Evolutionary conservation across 2,329 filamentous ascomycete genomes (phyloP), one percentile per base, ranked within the genome.

Genomic region (Epichloe typhina): DNA sequence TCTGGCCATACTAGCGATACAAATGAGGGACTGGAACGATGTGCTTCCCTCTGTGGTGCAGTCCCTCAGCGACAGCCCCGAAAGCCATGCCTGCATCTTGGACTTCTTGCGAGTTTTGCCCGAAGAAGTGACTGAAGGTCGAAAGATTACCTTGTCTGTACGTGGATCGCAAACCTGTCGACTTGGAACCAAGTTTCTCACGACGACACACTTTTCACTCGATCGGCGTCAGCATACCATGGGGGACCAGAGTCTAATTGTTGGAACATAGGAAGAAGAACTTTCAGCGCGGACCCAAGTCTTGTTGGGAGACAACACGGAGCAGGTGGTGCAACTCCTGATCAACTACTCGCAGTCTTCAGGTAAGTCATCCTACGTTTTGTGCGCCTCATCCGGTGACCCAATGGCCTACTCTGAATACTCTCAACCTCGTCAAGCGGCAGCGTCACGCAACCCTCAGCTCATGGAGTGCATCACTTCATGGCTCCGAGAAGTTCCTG

Each of bases 111-210:
- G 88, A 68, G 90, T 98, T 62, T 82, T 98, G 58, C 93, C 93
- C 51, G 93, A 98, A 76, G 93, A 98, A 78, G 93, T 98, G 64
- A 97, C 88, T 60, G 91, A 98, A 77, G 93, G 93, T 72, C 88
- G 93, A 72, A 98, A 97, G 75, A 96, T 98, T 78, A 95, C 89
- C 77, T 79, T 98, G 72, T 90, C 88, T 81, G 90, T 95, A 93
- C 75, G 88, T 91, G 79, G 82, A 84, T 74, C 75, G 73, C 74
- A 67, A 60, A 71, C 62, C 65, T 65, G 71, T 67, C 72, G 70
- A 68, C 70, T 62, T 61, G 61, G 55, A 59, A 61, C 53, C 56
- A 60, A 56, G 45, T 52, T 58, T 60, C 59, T 56, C 52, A 59
- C 63, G 62, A 64, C 63, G 62, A 58, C 61, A 57, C 41, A 48